Conservation (phyloP, 169 alveolate genomes). For the Blepharisma undulans region DNA sequence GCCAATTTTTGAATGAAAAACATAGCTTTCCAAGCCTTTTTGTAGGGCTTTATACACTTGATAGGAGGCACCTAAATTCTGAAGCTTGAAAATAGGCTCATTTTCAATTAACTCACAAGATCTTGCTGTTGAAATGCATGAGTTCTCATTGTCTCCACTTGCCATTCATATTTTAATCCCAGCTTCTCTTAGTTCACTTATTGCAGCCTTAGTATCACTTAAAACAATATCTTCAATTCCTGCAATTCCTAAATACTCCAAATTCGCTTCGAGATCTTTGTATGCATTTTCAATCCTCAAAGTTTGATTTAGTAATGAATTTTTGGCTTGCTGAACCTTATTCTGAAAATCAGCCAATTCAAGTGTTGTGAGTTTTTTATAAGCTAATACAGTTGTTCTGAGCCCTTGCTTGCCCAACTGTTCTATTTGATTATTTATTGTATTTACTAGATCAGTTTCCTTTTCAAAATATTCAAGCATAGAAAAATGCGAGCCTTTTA, state of each 20-base stretch:
- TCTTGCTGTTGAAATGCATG: neutral
- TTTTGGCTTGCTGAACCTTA: neutral
- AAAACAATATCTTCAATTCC: constrained; percentile 92
- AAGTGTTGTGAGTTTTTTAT: neutral
- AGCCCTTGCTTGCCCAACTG: neutral
- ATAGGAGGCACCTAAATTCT: neutral
- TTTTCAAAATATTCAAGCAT: neutral
- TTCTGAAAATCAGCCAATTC: neutral
- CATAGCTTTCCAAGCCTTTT: neutral
- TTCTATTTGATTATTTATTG: neutral
- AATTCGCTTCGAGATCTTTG: constrained; percentile 82
- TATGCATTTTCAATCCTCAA: constrained; percentile 77
- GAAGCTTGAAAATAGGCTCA: neutral
- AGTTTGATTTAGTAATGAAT: constrained; percentile 36
- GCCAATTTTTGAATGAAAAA: neutral
- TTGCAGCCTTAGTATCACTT: constrained; percentile 48
- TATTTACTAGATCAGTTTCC: neutral
- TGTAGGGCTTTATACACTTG: neutral
- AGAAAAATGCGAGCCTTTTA: neutral
- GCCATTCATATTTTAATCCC: constrained; percentile 34
- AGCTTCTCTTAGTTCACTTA: neutral
- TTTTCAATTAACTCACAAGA: neutral
- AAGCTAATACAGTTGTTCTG: neutral
- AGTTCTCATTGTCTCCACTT: constrained; percentile 16
- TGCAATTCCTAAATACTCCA: constrained; percentile 91